Evolutionary conservation across 108 stramenopile genomes (phyloP).

Genomic region (Cylindrotheca closterium): DNA sequence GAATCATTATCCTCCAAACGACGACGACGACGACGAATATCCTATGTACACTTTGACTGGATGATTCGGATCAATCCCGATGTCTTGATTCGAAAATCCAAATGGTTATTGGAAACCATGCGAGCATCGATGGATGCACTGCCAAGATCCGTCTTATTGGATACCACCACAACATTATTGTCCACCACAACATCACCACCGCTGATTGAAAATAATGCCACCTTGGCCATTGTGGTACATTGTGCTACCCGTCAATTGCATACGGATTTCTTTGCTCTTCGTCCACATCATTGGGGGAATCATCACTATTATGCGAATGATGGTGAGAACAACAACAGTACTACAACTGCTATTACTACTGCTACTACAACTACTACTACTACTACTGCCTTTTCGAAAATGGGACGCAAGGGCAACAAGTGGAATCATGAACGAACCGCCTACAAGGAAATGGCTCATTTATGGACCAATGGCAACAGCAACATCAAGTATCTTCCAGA

Average conservation of each 20-base stretch:
- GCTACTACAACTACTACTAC: not conserved
- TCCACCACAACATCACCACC: no score
- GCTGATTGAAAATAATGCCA: not conserved
- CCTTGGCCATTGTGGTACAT: conserved; percentile 10
- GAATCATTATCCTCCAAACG: no score
- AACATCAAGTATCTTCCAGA: conserved; percentile 2
- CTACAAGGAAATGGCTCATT: conserved; percentile 6
- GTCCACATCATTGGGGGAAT: conserved; percentile 1
- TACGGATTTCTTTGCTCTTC: conserved; percentile 45
- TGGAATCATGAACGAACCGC: conserved; percentile 28
- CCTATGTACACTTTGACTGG: conserved; percentile 34
- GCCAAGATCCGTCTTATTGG: no score
- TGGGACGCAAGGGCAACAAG: not conserved
- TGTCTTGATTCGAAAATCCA: conserved; percentile 38
- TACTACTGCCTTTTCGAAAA: conserved; percentile 2
- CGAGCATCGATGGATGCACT: no score
- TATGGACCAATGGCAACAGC: not conserved
- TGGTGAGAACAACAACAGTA: not conserved
- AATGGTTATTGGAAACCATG: conserved; percentile 18
- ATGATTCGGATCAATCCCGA: conserved; percentile 50
- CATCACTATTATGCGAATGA: not conserved
- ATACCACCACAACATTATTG: no score
- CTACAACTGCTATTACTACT: not conserved
- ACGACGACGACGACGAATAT: not conserved
- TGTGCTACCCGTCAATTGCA: conserved; percentile 9